These are phyloP conservation scores for Saitozyma sp. DNA, from an alignment of 768 basidiomycete genomes.

Conservation along the genomic window DNA sequence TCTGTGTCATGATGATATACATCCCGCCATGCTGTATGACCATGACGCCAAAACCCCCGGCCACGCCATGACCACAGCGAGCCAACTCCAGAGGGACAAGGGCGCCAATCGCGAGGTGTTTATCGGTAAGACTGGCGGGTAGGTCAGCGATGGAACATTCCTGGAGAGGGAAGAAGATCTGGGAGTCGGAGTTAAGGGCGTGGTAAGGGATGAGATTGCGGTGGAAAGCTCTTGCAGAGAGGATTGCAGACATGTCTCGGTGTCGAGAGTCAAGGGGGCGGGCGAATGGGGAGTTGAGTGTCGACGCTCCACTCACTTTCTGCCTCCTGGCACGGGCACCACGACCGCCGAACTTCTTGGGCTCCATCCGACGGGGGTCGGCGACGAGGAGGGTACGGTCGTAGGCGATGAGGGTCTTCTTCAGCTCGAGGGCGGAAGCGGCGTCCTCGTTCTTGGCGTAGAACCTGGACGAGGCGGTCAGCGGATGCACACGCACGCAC, in stretches of 20 bases:
- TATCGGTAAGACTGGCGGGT: conserved; percentile 39
- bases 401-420: conserved; percentile 96
- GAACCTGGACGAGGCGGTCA: conserved; percentile 46
- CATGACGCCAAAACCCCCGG: conserved; percentile 13
- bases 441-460: conserved; percentile 99
- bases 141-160: no score
- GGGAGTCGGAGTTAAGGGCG: no score
- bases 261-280: background rate
- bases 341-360: conserved; percentile 97
- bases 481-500: background rate
- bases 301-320: conserved; percentile 60
- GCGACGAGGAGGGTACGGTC: conserved; percentile 64
- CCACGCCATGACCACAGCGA: conserved; percentile 1
- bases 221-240: no score
- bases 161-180: no score
- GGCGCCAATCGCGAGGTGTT: conserved; percentile 14
- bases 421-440: conserved; percentile 92
- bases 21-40: conserved; percentile 28
- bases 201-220: no score
- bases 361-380: conserved; percentile 83
- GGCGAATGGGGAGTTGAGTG: background rate
- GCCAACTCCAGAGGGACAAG: background rate
- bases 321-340: conserved; percentile 98
- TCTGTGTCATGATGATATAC: conserved; percentile 37
- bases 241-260: no score